phyloP scores from a whole-genome alignment of 805 yeast genomes.

The Kluyveromyces aestuarii region DNA sequence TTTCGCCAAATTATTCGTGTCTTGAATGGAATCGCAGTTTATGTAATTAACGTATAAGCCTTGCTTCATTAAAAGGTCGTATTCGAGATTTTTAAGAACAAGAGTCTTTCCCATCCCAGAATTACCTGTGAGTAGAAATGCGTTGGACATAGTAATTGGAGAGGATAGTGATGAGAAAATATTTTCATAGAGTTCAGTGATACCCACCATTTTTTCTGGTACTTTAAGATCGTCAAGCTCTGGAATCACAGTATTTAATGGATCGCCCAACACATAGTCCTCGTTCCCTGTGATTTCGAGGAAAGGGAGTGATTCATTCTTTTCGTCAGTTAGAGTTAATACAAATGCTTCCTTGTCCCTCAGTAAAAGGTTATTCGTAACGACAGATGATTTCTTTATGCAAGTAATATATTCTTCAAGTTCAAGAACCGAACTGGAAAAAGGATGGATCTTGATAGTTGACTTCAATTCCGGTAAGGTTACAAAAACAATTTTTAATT shows the following conservation, averaged over 20 bases:
- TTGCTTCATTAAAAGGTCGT: constrained; percentile 25
- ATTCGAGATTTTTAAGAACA: constrained; percentile 35
- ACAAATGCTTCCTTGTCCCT: not conserved
- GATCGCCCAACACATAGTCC: not conserved
- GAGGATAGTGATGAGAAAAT: constrained; percentile 18
- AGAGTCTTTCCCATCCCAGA: constrained; percentile 79
- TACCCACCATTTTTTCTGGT: constrained; percentile 42
- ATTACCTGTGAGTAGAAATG: constrained; percentile 60
- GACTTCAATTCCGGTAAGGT: not conserved
- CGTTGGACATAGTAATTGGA: constrained; percentile 26
- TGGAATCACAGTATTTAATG: not conserved
- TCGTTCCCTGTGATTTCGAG: not conserved
- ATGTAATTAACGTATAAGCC: constrained; percentile 34
- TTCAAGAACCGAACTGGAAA: not conserved
- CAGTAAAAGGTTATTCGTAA: not conserved
- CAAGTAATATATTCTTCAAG: not conserved
- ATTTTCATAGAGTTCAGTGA: constrained; percentile 36
- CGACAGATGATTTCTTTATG: not conserved
- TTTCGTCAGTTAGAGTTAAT: not conserved
- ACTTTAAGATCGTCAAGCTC: not conserved
- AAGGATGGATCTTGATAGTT: not conserved
- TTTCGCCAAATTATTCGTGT: constrained; percentile 21
- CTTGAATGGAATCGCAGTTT: constrained; percentile 41
- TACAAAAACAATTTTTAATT: not conserved
- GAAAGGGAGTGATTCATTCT: not conserved